Percentiles rank a stretch among this genome's conserved stretches.
Conservation (phyloP, 1,139 yeast genomes). For the Pichia kudriavzevii region DNA sequence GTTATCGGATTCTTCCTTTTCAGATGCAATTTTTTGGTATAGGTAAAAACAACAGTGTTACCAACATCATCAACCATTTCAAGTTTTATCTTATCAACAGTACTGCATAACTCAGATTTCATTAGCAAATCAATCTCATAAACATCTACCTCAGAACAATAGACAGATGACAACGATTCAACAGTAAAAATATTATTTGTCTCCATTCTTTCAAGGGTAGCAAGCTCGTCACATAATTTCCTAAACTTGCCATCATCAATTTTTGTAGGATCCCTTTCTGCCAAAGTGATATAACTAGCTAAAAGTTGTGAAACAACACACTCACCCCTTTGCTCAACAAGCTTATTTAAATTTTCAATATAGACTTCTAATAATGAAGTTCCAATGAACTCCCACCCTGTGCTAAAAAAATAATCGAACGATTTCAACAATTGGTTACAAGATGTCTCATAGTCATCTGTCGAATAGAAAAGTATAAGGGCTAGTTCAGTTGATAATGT, state of each 20-base stretch:
- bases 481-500: slow-evolving; percentile 79
- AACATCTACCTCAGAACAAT: slow-evolving; percentile 17
- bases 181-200: slow-evolving; percentile 31
- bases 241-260: slow-evolving; percentile 16
- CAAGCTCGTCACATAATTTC: slow-evolving; percentile 24
- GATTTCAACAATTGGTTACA: slow-evolving; percentile 50
- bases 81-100: slow-evolving; percentile 16
- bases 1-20: background rate
- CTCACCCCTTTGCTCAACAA: slow-evolving; percentile 20
- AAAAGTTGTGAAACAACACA: slow-evolving; percentile 14
- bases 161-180: slow-evolving; percentile 14
- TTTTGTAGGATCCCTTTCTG: slow-evolving; percentile 3
- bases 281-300: slow-evolving; percentile 24
- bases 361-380: slow-evolving; percentile 56
- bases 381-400: slow-evolving; percentile 75
- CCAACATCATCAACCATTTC: slow-evolving; percentile 8
- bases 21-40: slow-evolving; percentile 1
- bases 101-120: slow-evolving; percentile 15
- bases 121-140: slow-evolving; percentile 19
- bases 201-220: slow-evolving; percentile 22
- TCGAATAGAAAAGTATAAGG: slow-evolving; percentile 48
- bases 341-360: slow-evolving; percentile 56
- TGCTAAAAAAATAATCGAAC: slow-evolving; percentile 54
- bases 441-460: slow-evolving; percentile 51
- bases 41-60: slow-evolving; percentile 14